These are phyloP conservation scores for Eimeria sp. DNA, from an alignment of 169 alveolate species.

Conservation along the genomic window DNA sequence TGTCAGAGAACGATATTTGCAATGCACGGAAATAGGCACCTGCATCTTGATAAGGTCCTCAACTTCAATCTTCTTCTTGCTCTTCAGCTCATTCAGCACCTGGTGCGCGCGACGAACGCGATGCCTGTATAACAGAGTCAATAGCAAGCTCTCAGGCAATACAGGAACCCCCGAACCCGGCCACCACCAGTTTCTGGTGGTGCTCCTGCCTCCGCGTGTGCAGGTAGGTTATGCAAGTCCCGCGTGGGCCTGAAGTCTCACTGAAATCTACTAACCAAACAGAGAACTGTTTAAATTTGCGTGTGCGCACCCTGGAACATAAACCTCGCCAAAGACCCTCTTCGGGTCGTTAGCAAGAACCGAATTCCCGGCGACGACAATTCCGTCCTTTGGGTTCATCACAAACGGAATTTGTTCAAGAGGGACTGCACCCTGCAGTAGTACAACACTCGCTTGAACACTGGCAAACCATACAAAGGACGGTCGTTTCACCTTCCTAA, in stretches of 20 bases:
- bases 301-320: slow-evolving; percentile 72
- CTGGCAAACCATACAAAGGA: neutral
- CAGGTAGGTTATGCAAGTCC: too few species aligned
- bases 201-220: too few species aligned
- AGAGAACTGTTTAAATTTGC: neutral
- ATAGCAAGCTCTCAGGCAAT: neutral
- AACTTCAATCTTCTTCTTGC: slow-evolving; percentile 45
- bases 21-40: neutral
- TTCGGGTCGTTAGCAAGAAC: slow-evolving; percentile 48
- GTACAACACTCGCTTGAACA: neutral
- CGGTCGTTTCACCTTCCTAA: neutral
- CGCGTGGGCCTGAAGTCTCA: neutral
- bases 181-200: neutral
- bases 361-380: slow-evolving; percentile 73
- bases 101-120: slow-evolving; percentile 67
- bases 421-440: slow-evolving; percentile 65
- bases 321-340: slow-evolving; percentile 59
- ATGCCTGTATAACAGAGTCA: neutral
- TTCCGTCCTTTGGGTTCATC: slow-evolving; percentile 73
- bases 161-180: neutral
- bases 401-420: slow-evolving; percentile 39
- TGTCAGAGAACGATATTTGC: too few species aligned
- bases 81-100: slow-evolving; percentile 41
- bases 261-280: neutral
- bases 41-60: slow-evolving; percentile 79